Evolutionary conservation across 257 asterid species (phyloP), one percentile per base, ranked within the genome.

Genomic region (Ehretia macrophylla): DNA sequence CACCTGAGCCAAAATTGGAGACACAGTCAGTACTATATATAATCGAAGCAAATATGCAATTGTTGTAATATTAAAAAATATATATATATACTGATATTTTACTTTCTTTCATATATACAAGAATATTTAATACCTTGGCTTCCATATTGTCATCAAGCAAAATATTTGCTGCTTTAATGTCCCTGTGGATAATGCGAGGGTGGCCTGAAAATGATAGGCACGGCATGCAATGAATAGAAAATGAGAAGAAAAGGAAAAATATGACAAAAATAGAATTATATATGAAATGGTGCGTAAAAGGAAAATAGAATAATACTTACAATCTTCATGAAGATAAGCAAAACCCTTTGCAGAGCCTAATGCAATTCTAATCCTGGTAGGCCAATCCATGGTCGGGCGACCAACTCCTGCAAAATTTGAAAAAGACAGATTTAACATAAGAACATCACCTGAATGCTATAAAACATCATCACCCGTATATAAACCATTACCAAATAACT

Each of bases 121-220:
- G 47, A 42, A 42, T 42, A 42, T 42, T 4, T 32, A 9, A 44
- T 72, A 90, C 98, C 98, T 85, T 87, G 8, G 96, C 96, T 57
- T 90, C 98, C 58, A 68, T 77, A 62, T 80, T 79, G 0, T 16
- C 37, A 18, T 87, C 98, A 12, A 90, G 51, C 54, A 90, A 71
- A 32, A 90, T 90, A 65, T 90, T 90, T 69, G 98, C 82, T 40
- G 92, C 81, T 71, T 90, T 90, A 49, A 90, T 90, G 47, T 90
- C 98, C 65, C 98, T 75, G 32, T 90, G 98, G 63, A 90, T 90
- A 56, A 87, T 87, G 47, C 95, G 95, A 65, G 96, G 98, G 63
- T 90, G 96, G 47, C 98, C 98, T 90, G 72, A 57, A 77, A 14
- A 27, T 17, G 9, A 32, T 8, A 22, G 0, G 39, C 5, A 9